Conservation (phyloP, 2,329 filamentous ascomycete species). For the Cordyceps fumosorosea region DNA sequence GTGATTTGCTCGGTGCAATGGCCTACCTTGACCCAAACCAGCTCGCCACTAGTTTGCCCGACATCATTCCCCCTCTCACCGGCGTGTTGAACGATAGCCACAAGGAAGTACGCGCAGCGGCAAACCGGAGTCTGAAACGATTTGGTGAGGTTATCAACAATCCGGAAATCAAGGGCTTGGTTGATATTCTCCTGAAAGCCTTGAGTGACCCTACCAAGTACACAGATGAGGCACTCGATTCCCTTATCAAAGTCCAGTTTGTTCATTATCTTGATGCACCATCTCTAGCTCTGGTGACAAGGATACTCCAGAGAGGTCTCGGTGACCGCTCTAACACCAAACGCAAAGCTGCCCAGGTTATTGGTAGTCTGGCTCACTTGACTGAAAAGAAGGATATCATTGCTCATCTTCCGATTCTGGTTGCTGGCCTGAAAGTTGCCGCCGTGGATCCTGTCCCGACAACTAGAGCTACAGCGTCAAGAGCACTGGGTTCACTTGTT, state of each 20-base stretch:
- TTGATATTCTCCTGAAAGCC: slow-evolving; percentile 87
- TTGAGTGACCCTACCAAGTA: slow-evolving; percentile 96
- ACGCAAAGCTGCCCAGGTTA: slow-evolving; percentile 93
- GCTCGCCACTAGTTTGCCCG: slow-evolving; percentile 81
- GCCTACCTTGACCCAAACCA: slow-evolving; percentile 96
- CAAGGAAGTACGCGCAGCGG: slow-evolving; percentile 88
- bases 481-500: slow-evolving; percentile 90
- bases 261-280: slow-evolving; percentile 97
- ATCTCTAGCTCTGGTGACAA: slow-evolving; percentile 87
- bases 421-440: slow-evolving; percentile 81
- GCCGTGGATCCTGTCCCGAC: slow-evolving; percentile 94
- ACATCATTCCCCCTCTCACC: slow-evolving; percentile 94
- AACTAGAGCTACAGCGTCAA: slow-evolving; percentile 91
- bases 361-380: slow-evolving; percentile 92
- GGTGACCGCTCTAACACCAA: slow-evolving; percentile 91
- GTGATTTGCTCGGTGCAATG: slow-evolving; percentile 95
- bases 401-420: slow-evolving; percentile 82
- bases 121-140: slow-evolving; percentile 92
- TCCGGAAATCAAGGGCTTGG: slow-evolving; percentile 89
- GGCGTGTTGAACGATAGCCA: slow-evolving; percentile 94
- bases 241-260: slow-evolving; percentile 96
- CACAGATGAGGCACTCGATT: slow-evolving; percentile 88
- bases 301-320: slow-evolving; percentile 88
- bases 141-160: slow-evolving; percentile 99
- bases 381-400: slow-evolving; percentile 94